Percentiles rank a stretch among this genome's conserved stretches.
These are phyloP conservation scores for Candida coleopterorum DNA, from an alignment of 805 yeast genomes.

Conservation along the genomic window DNA sequence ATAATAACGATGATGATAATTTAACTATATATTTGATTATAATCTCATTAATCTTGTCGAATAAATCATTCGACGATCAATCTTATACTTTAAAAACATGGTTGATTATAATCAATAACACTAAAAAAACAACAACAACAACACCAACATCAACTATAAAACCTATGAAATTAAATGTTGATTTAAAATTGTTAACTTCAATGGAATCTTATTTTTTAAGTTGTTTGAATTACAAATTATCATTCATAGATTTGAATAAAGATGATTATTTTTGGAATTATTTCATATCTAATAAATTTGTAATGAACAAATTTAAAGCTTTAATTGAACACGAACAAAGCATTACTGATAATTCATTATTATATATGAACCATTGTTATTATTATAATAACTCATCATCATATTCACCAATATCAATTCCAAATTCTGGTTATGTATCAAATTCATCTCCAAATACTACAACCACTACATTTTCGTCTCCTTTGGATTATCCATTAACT, in stretches of 20 bases:
- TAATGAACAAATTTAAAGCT: conserved; percentile 8
- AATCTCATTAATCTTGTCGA: conserved; percentile 24
- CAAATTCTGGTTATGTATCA: conserved; percentile 1
- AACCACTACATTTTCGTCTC: conserved; percentile 6
- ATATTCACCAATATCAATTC: conserved; percentile 1
- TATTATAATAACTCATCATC: too few species aligned
- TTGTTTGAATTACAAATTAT: conserved; percentile 23
- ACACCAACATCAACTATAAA: not conserved
- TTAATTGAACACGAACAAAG: conserved; percentile 1
- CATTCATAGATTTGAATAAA: conserved; percentile 16
- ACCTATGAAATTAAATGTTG: conserved; percentile 11
- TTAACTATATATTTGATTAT: conserved; percentile 20
- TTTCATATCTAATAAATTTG: too few species aligned
- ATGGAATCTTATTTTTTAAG: conserved; percentile 25
- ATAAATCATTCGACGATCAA: conserved; percentile 46
- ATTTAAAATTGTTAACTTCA: conserved; percentile 21
- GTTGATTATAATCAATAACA: conserved; percentile 25
- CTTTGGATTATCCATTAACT: conserved; percentile 16
- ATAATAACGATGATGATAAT: conserved; percentile 8
- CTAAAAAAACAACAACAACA: conserved; percentile 6
- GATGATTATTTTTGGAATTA: conserved; percentile 22
- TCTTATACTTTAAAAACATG: conserved; percentile 49
- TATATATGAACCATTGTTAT: not conserved
- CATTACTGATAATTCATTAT: too few species aligned
- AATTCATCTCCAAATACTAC: conserved; percentile 6